Evolutionary conservation across 2,329 filamentous ascomycete genomes (phyloP), one percentile per base, ranked within the genome.

Genomic region (Claviceps sp.): DNA sequence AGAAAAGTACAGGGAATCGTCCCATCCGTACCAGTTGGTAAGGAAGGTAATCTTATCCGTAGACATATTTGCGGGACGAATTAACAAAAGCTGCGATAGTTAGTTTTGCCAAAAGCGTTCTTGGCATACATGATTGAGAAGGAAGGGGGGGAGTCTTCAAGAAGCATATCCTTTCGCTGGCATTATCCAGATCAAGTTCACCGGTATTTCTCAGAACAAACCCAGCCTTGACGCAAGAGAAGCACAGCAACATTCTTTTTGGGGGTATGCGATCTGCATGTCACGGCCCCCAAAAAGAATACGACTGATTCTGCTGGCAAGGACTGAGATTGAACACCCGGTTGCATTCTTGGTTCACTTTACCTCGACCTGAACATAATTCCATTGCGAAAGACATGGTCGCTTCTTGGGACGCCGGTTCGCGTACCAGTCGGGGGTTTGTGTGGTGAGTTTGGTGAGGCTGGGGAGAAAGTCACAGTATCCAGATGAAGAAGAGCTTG

Each of bases 101-200:
- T 67, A 80, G 74, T 72, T 64, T 57, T 50, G 63, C 65, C 61
- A 64, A 42, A 8, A 26, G 13, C 41, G n/a, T 60, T 60, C 60
- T 56, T 63, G 61, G 50, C 47, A 47, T 22, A 53, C 54, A 63
- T 66, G 65, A 67, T 57, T 62, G 22, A 26, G 19, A 5, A 22
- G 19, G n/a, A 38, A 47, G 22, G 17, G 40, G 30, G 26, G 26
- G 46, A 17, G 44, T 49, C 52, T 46, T 54, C 75, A 80, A 80
- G 79, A 84, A 84, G 84, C 84, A 87, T 83, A 80, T 87, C 81
- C 84, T 87, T 87, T 83, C 85, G 84, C 84, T 86, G 82, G 82
- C 77, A 86, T 87, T 86, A 84, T 82, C 81, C 82, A 85, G 82
- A 85, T 87, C 84, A 87, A 87, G 84, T 88, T 87, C 76, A 73